These are phyloP conservation scores for Sporothrix curviconia DNA, from an alignment of 2,329 filamentous ascomycete genomes.

Conservation along the genomic window DNA sequence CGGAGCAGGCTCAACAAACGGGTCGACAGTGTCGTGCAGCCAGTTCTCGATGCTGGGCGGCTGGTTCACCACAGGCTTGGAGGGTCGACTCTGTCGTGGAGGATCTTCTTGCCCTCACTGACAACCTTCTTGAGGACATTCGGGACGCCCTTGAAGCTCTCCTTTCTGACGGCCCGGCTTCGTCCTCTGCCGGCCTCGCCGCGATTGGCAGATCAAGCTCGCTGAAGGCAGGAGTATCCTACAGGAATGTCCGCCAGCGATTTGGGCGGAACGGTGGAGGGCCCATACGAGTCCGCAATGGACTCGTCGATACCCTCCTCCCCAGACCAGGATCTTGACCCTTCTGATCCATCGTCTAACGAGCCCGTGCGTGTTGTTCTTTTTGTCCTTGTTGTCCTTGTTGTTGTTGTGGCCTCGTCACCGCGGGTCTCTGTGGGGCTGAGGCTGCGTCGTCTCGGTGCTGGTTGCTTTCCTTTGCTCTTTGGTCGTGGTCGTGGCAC, in stretches of 20 bases:
- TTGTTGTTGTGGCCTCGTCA: too few relatives aligned
- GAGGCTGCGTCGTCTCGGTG: constrained; percentile 22
- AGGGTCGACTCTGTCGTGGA: constrained; percentile 54
- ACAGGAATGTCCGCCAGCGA: constrained; percentile 56
- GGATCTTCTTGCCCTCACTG: constrained; percentile 58
- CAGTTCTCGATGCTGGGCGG: constrained; percentile 60
- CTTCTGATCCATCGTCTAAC: constrained; percentile 24
- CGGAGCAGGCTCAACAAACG: constrained; percentile 45
- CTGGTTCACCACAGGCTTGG: constrained; percentile 46
- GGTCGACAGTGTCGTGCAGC: constrained; percentile 57
- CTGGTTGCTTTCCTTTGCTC: constrained; percentile 8
- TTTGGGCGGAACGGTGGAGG: constrained; percentile 40
- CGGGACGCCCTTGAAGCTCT: constrained; percentile 55
- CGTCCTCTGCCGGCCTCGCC: constrained; percentile 38
- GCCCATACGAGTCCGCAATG: constrained; percentile 32
- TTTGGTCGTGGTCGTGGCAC: constrained; percentile 8
- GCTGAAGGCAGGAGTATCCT: constrained; percentile 60
- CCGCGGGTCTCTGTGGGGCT: constrained; percentile 28
- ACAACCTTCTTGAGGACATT: constrained; percentile 60
- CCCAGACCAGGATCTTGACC: constrained; percentile 1
- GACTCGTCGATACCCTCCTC: constrained; percentile 23
- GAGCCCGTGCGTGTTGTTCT: constrained; percentile 24
- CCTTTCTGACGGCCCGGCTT: constrained; percentile 45
- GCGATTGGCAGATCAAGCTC: constrained; percentile 50
- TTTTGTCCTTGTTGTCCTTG: too few relatives aligned